A percentile compares a stretch with the other conserved stretches of the same genome.
These are phyloP conservation scores for Scopulariopsis brevicaulis DNA, from an alignment of 2,329 filamentous ascomycete species.

Conservation along the genomic window DNA sequence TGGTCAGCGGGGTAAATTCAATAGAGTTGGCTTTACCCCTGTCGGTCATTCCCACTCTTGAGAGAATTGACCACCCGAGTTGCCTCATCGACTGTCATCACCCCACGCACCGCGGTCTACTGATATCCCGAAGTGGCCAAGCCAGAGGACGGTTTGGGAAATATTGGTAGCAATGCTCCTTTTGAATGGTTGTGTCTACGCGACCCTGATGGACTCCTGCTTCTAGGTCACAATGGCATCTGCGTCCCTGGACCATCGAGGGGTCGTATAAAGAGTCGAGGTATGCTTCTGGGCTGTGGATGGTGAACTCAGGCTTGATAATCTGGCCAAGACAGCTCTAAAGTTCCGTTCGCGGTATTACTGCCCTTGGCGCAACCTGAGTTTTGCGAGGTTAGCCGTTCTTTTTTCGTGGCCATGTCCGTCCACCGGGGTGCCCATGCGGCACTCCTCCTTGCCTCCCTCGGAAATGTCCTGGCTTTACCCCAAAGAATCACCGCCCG, in stretches of 20 bases:
- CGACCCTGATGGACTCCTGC: not conserved
- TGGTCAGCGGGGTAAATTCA: not conserved
- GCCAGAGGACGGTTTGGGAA: not conserved
- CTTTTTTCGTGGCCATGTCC: not conserved
- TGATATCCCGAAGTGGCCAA: not conserved
- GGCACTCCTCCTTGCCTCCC: not conserved
- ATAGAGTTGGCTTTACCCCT: not conserved
- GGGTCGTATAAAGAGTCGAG: not conserved
- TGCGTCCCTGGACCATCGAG: not conserved
- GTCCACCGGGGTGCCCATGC: not conserved
- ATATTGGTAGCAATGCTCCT: not conserved
- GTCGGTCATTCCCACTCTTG: not conserved
- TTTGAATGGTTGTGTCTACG: not conserved
- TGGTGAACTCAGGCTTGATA: not conserved
- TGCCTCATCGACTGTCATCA: not conserved
- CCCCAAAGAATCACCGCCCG: slow-evolving; percentile 8
- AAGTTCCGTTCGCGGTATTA: not conserved
- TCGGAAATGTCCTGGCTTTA: slow-evolving; percentile 5
- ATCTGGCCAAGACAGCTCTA: not conserved
- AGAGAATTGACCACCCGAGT: not conserved
- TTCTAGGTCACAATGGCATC: not conserved
- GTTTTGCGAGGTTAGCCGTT: not conserved
- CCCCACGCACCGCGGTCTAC: not conserved
- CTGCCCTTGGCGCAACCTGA: not conserved
- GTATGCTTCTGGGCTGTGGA: not conserved